Base-by-base conservation (phyloP, 2,329 filamentous ascomycete species). In the Paecilomyces dactylethromorphus region DNA sequence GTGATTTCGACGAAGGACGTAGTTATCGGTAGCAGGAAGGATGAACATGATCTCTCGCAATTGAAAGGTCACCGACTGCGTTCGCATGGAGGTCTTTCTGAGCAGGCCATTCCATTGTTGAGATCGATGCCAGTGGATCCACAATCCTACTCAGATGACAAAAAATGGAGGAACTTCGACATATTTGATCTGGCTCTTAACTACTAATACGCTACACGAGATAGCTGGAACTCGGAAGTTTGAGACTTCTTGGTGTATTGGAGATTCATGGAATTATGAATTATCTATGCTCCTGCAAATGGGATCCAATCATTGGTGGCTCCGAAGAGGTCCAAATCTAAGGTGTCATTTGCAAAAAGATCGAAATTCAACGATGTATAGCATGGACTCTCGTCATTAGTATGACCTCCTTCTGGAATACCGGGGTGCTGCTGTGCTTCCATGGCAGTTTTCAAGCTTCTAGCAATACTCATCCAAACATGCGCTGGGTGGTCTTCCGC, bases 71-170 rank as follows among this genome's bases (percentile, higher is more conserved):
- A 39, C n/a, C 35, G 68, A 10, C 63, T 78, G 33, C 68, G 75
- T 21, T 77, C 75, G 0, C 76, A 78, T 58, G 75, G 75, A 5
- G 75, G 76, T 1, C 57, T 77, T 12, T 74, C 73, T 3, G 75
- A 78, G 60, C 73, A 74, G 60, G 58, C 66, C 2, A 67, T 77
- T 22, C 75, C 74, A 13, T 57, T 77, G n/a, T 59, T 77, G 3
- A 66, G 69, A 58, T 74, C 72, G 2, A 65, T 63, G 6, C 64
- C 68, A 13, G 54, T 62, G 3, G 33, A 13, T 13, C 33, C 33
- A n/a, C 33, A 39, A 39, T 39, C 13, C 33, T 5, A 39, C n/a
- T n/a, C 5, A 15, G 12, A 39, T 13, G 33, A 13, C n/a, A 39
- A 39, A 12, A 12, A 5, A n/a, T 39, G 33, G 33, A 39, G 33